Conservation (phyloP, 1,139 yeast species). For the Magnusiomyces magnusii region DNA sequence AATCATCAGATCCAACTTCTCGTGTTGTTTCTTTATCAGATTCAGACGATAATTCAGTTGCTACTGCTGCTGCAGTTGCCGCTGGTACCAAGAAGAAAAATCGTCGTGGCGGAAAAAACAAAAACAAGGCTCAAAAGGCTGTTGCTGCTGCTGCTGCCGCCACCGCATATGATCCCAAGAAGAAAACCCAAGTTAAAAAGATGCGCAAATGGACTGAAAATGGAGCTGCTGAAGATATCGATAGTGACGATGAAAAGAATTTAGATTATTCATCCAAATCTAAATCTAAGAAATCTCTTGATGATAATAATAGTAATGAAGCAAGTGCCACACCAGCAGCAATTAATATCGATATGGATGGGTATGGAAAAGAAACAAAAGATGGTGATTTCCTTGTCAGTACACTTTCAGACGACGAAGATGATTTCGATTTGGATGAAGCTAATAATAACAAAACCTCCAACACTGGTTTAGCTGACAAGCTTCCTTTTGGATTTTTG, state of each 20-base stretch:
- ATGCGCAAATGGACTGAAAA: constrained; percentile 44
- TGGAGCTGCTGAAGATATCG: constrained; percentile 43
- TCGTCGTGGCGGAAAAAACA: constrained; percentile 18
- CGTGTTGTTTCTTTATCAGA: neutral
- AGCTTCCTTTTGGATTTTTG: constrained; percentile 46
- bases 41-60: constrained; percentile 6
- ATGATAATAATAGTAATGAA: constrained; percentile 29
- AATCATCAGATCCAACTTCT: neutral
- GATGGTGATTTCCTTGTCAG: constrained; percentile 46
- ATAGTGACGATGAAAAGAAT: constrained; percentile 25
- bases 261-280: constrained; percentile 42
- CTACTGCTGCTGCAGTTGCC: constrained; percentile 6
- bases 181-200: constrained; percentile 31
- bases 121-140: constrained; percentile 13
- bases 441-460: constrained; percentile 24
- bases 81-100: constrained; percentile 11
- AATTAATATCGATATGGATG: constrained; percentile 38
- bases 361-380: constrained; percentile 42
- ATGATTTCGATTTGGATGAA: constrained; percentile 26
- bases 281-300: constrained; percentile 24
- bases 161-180: constrained; percentile 17
- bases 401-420: constrained; percentile 38
- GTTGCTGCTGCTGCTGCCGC: constrained; percentile 1
- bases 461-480: constrained; percentile 21
- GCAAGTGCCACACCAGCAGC: too few species aligned